Percentiles rank a stretch among this genome's conserved stretches.
phyloP scores from a whole-genome alignment of 352 stramenopile species.

The Phytopythium aichiense region DNA sequence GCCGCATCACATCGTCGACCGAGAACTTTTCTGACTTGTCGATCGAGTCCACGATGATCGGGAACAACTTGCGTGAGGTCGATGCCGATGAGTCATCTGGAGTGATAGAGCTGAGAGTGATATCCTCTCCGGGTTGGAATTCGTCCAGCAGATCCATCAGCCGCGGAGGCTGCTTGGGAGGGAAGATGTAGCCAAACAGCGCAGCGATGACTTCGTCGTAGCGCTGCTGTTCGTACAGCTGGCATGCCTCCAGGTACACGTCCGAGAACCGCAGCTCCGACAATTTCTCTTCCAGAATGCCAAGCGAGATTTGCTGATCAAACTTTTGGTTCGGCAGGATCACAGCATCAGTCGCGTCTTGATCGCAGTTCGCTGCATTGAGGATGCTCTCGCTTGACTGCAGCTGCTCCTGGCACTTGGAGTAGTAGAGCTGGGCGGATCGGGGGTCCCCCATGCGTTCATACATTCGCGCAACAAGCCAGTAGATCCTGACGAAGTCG shows the following conservation, averaged over 20 bases:
- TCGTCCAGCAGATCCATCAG: constrained; percentile 55
- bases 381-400: not conserved
- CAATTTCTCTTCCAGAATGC: constrained; percentile 45
- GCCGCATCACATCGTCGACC: constrained; percentile 20
- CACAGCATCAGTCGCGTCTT: constrained; percentile 6
- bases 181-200: constrained; percentile 54
- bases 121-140: constrained; percentile 28
- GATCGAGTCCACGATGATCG: constrained; percentile 41
- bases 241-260: constrained; percentile 44
- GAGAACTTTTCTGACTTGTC: constrained; percentile 28
- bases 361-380: not conserved
- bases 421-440: constrained; percentile 49
- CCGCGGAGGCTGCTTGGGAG: constrained; percentile 33
- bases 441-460: constrained; percentile 37
- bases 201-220: constrained; percentile 37
- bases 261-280: constrained; percentile 49
- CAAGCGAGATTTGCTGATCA: constrained; percentile 28
- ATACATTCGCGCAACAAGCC: constrained; percentile 47
- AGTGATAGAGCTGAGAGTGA: not conserved
- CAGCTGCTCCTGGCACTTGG: constrained; percentile 43
- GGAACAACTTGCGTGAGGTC: constrained; percentile 18
- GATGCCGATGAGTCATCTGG: not conserved
- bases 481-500: constrained; percentile 44
- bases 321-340: constrained; percentile 43
- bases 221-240: constrained; percentile 26